Evolutionary conservation across 768 basidiomycete genomes (phyloP).

Genomic region (Wakefieldia striispora): DNA sequence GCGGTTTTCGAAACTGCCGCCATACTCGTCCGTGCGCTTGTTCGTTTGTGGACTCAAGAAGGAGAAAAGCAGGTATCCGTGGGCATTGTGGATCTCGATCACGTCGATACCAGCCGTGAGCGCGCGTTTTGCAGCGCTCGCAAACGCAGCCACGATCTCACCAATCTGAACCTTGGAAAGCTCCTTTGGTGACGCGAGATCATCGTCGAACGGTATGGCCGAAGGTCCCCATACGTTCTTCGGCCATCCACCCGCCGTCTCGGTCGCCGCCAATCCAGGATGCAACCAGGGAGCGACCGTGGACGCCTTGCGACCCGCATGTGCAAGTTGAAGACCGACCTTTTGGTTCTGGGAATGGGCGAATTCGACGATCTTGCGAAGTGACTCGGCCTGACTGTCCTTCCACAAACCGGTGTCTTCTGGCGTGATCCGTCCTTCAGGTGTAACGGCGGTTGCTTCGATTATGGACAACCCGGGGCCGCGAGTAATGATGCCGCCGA

Average conservation of each 20-base stretch:
- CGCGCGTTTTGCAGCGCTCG: constrained; percentile 47
- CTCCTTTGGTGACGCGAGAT: constrained; percentile 53
- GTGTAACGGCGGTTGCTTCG: constrained; percentile 65
- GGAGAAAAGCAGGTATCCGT: constrained; percentile 55
- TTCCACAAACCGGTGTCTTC: constrained; percentile 65
- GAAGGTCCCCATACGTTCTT: constrained; percentile 59
- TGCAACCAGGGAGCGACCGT: constrained; percentile 61
- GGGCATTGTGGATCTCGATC: constrained; percentile 62
- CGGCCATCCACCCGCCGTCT: constrained; percentile 48
- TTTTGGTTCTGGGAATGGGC: constrained; percentile 71
- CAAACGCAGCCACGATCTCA: constrained; percentile 54
- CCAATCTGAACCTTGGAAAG: constrained; percentile 58
- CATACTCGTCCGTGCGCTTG: constrained; percentile 66
- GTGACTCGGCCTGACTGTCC: constrained; percentile 49
- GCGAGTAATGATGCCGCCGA: constrained; percentile 43
- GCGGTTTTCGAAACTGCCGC: constrained; percentile 71
- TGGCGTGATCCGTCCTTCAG: constrained; percentile 64
- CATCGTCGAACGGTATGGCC: constrained; percentile 40
- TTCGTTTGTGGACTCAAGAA: constrained; percentile 64
- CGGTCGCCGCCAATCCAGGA: constrained; percentile 32
- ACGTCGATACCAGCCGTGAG: constrained; percentile 59
- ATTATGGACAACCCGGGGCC: constrained; percentile 57
- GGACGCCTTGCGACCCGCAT: constrained; percentile 76
- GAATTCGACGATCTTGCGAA: constrained; percentile 59
- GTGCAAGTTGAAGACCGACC: constrained; percentile 72